Base-by-base conservation (phyloP, 306 rosid species). In the Trifolium subterraneum region DNA sequence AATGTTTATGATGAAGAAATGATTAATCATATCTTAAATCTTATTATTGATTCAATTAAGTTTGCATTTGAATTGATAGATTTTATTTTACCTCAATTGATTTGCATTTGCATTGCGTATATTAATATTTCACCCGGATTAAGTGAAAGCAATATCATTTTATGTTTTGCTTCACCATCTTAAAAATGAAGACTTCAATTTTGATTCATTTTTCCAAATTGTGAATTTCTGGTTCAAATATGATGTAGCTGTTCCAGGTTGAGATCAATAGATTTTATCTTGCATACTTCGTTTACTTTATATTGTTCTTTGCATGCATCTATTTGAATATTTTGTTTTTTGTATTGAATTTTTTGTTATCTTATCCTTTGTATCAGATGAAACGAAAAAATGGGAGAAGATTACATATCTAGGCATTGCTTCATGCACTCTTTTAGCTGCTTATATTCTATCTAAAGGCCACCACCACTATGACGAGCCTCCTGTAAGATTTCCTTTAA, bases 321-420 rank as follows among this genome's bases (percentile, higher is more conserved):
- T 47, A 29, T 60, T 15, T 36, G 20, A 14, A 20, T 31, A 35
- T 11, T 70, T 20, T 80, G 44, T 35, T n/a, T 67, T 62, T 64
- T 39, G 64, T 41, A 19, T 16, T 63, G 14, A 11, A 25, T 29
- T 35, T 72, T 27, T 36, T 36, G 4, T 29, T 18, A 0, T 50
- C 16, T 42, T 29, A 5, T 12, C 61, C 8, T 51, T 72, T 70
- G 23, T 44, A 51, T 42, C 81, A 95, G 99, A 79, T 59, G 99
- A 95, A 84, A 80, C 97, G 0, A 93, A 88, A 33, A 95, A 95
- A 84, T 95, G 99, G 99, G 99, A 95, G 88, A 92, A 92, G 83
- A 92, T 95, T 47, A 88, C 99, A 41, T 92, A 90, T 85, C 79
- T 80, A 29, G 99, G 97, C 79, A 92, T 92, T 75, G 87, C 18